These are phyloP conservation scores for Pestalotiopsis sp. DNA, from an alignment of 2,329 filamentous ascomycete species.

Conservation along the genomic window DNA sequence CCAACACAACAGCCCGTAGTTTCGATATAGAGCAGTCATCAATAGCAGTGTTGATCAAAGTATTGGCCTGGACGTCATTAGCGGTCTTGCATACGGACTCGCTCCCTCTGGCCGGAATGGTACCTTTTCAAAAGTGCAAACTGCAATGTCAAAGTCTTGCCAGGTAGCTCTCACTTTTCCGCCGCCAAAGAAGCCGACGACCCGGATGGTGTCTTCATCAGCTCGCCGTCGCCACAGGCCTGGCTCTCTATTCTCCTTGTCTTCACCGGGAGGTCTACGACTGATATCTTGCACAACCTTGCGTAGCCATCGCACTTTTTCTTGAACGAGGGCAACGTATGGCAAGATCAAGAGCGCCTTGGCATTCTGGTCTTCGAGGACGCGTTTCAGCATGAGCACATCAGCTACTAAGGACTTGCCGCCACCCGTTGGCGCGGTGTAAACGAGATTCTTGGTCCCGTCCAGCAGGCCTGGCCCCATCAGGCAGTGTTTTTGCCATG, in stretches of 20 bases:
- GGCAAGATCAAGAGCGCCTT: slow-evolving; percentile 76
- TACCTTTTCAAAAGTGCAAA: slow-evolving; percentile 81
- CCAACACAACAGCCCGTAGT: slow-evolving; percentile 69
- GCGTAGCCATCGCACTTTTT: slow-evolving; percentile 76
- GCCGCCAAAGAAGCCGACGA: slow-evolving; percentile 76
- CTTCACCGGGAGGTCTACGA: slow-evolving; percentile 36
- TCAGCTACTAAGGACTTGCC: slow-evolving; percentile 77
- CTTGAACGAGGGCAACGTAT: slow-evolving; percentile 79
- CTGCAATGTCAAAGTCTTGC: slow-evolving; percentile 76
- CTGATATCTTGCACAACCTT: slow-evolving; percentile 64
- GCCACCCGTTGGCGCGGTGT: slow-evolving; percentile 77
- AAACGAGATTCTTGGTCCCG: slow-evolving; percentile 73
- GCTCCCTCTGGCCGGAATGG: slow-evolving; percentile 6
- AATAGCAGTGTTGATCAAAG: slow-evolving; percentile 72
- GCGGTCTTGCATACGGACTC: slow-evolving; percentile 19
- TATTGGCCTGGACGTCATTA: slow-evolving; percentile 61
- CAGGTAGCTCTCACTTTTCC: slow-evolving; percentile 68
- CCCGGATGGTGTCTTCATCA: slow-evolving; percentile 61
- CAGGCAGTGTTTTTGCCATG: slow-evolving; percentile 78
- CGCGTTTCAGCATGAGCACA: slow-evolving; percentile 72
- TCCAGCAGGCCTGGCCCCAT: slow-evolving; percentile 66
- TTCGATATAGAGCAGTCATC: slow-evolving; percentile 69
- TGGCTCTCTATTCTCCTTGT: slow-evolving; percentile 33
- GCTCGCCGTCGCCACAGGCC: slow-evolving; percentile 56
- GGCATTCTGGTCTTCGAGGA: slow-evolving; percentile 63